Conservation (phyloP, 1,139 yeast species). For the Geotrichum restrictum region DNA sequence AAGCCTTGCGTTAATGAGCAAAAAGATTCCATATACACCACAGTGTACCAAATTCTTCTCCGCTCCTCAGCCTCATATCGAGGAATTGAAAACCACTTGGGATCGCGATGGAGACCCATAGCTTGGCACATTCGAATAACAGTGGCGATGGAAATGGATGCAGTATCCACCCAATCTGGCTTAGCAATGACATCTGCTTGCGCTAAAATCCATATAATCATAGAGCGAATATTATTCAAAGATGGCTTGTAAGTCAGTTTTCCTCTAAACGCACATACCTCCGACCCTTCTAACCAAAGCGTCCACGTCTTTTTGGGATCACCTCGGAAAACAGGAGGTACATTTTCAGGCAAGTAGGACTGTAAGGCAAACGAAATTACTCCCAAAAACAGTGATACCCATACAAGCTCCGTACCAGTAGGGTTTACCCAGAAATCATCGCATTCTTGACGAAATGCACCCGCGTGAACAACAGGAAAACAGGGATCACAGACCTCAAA, state of each 20-base stretch:
- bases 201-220: slow-evolving; percentile 34
- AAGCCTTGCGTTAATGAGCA: slow-evolving; percentile 35
- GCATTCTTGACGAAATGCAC: slow-evolving; percentile 32
- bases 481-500: slow-evolving; percentile 34
- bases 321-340: slow-evolving; percentile 23
- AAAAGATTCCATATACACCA: slow-evolving; percentile 31
- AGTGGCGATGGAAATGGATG: slow-evolving; percentile 34
- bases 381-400: slow-evolving; percentile 34
- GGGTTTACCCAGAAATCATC: slow-evolving; percentile 35
- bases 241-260: slow-evolving; percentile 35
- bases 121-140: slow-evolving; percentile 34
- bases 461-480: slow-evolving; percentile 32
- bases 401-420: slow-evolving; percentile 32
- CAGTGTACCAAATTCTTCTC: slow-evolving; percentile 35
- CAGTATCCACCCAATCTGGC: slow-evolving; percentile 30
- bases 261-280: slow-evolving; percentile 33
- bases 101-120: slow-evolving; percentile 40
- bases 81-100: slow-evolving; percentile 35
- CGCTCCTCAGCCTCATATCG: slow-evolving; percentile 36
- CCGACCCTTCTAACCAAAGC: slow-evolving; percentile 34
- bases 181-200: slow-evolving; percentile 27
- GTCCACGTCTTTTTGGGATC: slow-evolving; percentile 29
- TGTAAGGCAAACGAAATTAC: slow-evolving; percentile 33
- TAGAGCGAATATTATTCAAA: slow-evolving; percentile 32
- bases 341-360: slow-evolving; percentile 28